phyloP scores from a whole-genome alignment of 202 grass and related monocot species.

The Tripidium arundinaceum region DNA sequence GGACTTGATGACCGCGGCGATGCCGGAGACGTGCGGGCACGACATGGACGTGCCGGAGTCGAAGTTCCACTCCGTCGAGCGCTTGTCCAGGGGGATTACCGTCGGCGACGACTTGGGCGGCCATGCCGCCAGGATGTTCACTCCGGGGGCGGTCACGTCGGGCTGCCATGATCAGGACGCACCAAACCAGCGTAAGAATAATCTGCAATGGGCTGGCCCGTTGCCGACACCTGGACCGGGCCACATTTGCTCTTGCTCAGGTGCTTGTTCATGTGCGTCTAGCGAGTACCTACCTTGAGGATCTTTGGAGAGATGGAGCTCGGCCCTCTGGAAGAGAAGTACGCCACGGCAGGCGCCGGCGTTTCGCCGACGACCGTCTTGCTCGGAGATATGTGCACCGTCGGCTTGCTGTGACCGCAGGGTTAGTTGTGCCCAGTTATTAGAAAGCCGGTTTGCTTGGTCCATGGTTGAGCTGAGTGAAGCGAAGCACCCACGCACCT shows the following conservation, averaged over 20 bases:
- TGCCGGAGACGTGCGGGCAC: constrained; percentile 74
- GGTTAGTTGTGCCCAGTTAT: neutral
- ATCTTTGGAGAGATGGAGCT: constrained; percentile 59
- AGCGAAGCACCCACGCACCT: constrained; percentile 17
- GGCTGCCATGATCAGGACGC: constrained; percentile 36
- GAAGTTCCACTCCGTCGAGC: constrained; percentile 61
- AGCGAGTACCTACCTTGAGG: constrained; percentile 48
- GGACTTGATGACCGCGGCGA: constrained; percentile 60
- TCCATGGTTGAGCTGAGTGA: neutral
- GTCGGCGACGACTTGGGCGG: constrained; percentile 48
- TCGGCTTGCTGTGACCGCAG: neutral
- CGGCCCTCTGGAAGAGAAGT: constrained; percentile 78
- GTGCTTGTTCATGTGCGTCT: neutral
- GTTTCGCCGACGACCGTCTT: constrained; percentile 41
- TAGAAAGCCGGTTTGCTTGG: neutral
- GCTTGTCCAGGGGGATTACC: constrained; percentile 43
- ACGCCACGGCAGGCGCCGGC: constrained; percentile 53
- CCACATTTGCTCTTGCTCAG: neutral
- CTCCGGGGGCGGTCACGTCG: constrained; percentile 61
- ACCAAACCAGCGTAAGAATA: neutral
- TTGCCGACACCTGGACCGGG: neutral
- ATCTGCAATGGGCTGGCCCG: neutral
- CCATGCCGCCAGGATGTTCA: constrained; percentile 86
- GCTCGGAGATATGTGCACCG: constrained; percentile 43
- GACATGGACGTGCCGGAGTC: constrained; percentile 85